A percentile compares a stretch with the other conserved stretches of the same genome.
Conservation (phyloP, 1,284 basidiomycete genomes). For the Leccinum pachyderme region DNA sequence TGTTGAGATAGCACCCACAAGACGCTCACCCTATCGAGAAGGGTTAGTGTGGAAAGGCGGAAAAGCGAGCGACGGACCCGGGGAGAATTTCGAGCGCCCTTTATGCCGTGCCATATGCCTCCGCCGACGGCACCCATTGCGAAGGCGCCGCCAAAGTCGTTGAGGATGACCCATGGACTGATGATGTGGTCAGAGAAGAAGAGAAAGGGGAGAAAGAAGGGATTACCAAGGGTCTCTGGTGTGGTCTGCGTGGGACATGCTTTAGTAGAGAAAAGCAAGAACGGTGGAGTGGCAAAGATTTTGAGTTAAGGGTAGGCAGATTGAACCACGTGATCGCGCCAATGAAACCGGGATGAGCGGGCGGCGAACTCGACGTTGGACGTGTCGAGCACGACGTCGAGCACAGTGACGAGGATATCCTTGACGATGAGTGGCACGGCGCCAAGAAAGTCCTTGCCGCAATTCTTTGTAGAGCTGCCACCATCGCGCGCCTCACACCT, state of each 20-base stretch:
- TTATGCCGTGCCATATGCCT: constrained; percentile 99
- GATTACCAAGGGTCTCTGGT: constrained; percentile 85
- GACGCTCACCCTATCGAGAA: constrained; percentile 73
- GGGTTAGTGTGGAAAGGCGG: not conserved
- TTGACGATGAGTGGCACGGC: constrained; percentile 23
- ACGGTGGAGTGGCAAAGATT: constrained; percentile 5
- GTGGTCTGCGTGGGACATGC: constrained; percentile 87
- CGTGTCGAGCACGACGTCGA: constrained; percentile 15
- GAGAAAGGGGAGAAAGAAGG: not conserved
- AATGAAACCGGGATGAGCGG: constrained; percentile 16
- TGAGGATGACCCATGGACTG: constrained; percentile 98
- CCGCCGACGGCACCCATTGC: constrained; percentile 95
- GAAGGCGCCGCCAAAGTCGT: constrained; percentile 97
- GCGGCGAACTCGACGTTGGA: constrained; percentile 19
- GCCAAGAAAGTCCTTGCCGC: constrained; percentile 34
- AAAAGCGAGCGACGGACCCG: constrained; percentile 46
- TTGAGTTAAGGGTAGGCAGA: constrained; percentile 31
- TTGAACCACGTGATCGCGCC: constrained; percentile 30
- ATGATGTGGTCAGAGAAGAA: not conserved
- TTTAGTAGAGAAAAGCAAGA: not conserved
- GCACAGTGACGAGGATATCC: not conserved
- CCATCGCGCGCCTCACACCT: constrained; percentile 32
- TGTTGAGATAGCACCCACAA: constrained; percentile 91
- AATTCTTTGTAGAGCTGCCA: constrained; percentile 61
- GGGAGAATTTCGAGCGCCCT: constrained; percentile 96